Evolutionary conservation across 2,329 filamentous ascomycete genomes (phyloP), one percentile per base, ranked within the genome.

Genomic region (Microthyrium microscopicum): DNA sequence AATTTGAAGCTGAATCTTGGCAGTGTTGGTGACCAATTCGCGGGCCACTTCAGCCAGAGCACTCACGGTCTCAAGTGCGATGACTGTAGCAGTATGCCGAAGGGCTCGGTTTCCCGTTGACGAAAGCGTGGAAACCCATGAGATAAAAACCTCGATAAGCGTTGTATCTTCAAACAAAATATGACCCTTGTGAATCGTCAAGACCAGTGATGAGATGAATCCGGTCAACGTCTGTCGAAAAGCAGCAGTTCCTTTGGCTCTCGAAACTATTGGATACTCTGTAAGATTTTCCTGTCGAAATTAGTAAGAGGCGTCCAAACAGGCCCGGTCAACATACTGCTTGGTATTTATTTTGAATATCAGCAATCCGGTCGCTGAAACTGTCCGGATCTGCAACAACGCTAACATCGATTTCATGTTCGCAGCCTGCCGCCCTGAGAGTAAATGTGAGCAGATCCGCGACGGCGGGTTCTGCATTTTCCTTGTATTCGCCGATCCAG

Each of bases 371-470:
- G 47, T 73, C 75, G 13, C 80, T 72, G 30, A 77, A 81, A 48
- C 89, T 84, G 51, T 98, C 89, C 5, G 83, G 73, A 50, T 98
- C 87, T 42, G 77, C 73, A 41, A 94, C 81, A 51, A 95, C 84
- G 49, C 89, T 75, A 25, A 71, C 68, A 7, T 76, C 78, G 35
- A 98, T 71, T 43, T 78, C 69, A 34, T 81, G 64, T 35, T 82
- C 72, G 51, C 85, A 92, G 20, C 89, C 89, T 13, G 85, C 73
- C 40, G 80, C 68, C 43, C 64, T 63, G 13, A 77, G 54, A 16
- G 74, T 61, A 35, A 76, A 68, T 46, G 73, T 76, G 48, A 76
- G 56, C 33, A 77, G 48, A 37, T 73, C 67, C 29, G 63, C 58
- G 44, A 76, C 53, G 5, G 67, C 69, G 24, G 52, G 51, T 16